These are phyloP conservation scores for Ophiostoma perfectum DNA, from an alignment of 2,329 filamentous ascomycete species.

Conservation along the genomic window DNA sequence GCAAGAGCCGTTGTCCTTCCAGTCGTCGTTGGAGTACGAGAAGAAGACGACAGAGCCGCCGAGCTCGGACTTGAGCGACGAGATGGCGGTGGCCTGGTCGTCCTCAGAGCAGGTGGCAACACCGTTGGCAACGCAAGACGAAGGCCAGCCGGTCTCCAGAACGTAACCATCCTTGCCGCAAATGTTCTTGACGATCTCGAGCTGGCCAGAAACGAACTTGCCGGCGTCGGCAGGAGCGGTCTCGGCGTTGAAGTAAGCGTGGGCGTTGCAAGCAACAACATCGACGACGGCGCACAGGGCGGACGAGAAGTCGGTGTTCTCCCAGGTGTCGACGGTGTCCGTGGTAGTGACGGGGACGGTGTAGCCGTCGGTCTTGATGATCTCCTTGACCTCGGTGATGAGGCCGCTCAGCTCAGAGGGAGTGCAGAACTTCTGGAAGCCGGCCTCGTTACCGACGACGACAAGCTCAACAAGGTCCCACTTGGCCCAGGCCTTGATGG, in stretches of 20 bases:
- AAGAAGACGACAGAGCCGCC: constrained; percentile 74
- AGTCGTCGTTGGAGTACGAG: constrained; percentile 70
- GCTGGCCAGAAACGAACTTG: constrained; percentile 68
- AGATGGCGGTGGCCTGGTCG: constrained; percentile 69
- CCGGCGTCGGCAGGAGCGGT: constrained; percentile 62
- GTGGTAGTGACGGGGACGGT: constrained; percentile 72
- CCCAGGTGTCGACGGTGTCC: constrained; percentile 76
- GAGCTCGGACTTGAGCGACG: constrained; percentile 59
- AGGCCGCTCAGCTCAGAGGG: constrained; percentile 62
- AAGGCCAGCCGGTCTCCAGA: constrained; percentile 90
- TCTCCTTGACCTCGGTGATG: constrained; percentile 59
- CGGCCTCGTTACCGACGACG: constrained; percentile 84
- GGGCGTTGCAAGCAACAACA: constrained; percentile 77
- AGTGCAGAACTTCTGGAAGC: constrained; percentile 67
- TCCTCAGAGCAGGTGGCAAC: constrained; percentile 58
- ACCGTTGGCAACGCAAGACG: constrained; percentile 63
- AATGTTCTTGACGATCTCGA: constrained; percentile 61
- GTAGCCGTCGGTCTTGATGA: constrained; percentile 63
- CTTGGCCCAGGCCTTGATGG: constrained; percentile 65
- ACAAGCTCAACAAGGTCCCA: constrained; percentile 74
- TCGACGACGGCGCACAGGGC: constrained; percentile 70
- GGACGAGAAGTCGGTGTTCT: constrained; percentile 52
- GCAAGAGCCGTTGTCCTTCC: constrained; percentile 69
- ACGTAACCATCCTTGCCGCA: constrained; percentile 76
- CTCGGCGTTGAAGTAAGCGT: constrained; percentile 85